phyloP scores from a whole-genome alignment of 805 yeast genomes.

The Starmerella gropengiesseri region DNA sequence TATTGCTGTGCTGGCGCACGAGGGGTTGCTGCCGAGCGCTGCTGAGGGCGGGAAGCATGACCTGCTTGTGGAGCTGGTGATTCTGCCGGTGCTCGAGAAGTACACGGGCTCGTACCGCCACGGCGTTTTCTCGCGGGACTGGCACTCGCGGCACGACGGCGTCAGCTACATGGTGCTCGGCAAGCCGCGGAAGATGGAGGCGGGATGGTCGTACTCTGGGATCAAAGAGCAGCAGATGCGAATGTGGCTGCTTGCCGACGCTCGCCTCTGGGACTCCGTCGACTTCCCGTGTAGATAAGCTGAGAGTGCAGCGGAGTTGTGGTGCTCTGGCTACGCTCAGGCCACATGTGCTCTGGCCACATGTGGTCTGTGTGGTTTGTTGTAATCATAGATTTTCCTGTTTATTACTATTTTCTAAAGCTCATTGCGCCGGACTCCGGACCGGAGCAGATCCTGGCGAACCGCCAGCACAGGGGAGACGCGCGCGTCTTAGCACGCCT shows the following conservation, averaged over 20 bases:
- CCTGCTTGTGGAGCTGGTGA: conserved; percentile 44
- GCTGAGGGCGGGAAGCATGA: conserved; percentile 33
- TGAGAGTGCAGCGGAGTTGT: too few species aligned
- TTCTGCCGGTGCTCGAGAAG: conserved; percentile 56
- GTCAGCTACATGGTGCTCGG: conserved; percentile 49
- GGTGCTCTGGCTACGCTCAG: too few species aligned
- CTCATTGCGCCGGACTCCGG: too few species aligned
- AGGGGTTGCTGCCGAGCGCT: conserved; percentile 44
- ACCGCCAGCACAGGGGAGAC: too few species aligned
- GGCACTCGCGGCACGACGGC: conserved; percentile 72
- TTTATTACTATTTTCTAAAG: too few species aligned
- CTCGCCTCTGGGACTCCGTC: conserved; percentile 10
- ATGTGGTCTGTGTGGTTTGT: too few species aligned
- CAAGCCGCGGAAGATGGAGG: conserved; percentile 14
- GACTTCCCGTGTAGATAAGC: too few species aligned
- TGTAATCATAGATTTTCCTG: too few species aligned
- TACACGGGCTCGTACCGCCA: conserved; percentile 59
- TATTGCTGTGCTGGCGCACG: conserved; percentile 60
- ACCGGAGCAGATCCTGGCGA: too few species aligned
- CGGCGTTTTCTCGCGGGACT: conserved; percentile 63
- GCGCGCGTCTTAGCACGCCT: too few species aligned
- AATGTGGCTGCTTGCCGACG: conserved; percentile 10
- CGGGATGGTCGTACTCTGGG: conserved; percentile 16
- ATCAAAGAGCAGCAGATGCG: conserved; percentile 8
- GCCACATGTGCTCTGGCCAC: too few species aligned